These are phyloP conservation scores for Helotiales sp. DNA, from an alignment of 2,329 filamentous ascomycete genomes.

Conservation along the genomic window DNA sequence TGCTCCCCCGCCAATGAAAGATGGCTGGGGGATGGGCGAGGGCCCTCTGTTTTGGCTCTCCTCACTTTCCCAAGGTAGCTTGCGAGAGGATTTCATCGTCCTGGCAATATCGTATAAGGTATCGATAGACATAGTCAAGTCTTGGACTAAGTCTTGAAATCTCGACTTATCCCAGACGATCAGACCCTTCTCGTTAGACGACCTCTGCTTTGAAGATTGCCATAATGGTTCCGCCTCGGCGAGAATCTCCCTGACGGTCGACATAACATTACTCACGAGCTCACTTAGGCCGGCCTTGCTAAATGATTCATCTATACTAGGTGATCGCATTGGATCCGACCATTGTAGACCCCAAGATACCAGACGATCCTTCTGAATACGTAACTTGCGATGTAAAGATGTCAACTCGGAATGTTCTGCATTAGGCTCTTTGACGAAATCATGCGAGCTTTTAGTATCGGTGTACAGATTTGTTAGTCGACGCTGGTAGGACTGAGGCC, in stretches of 20 bases:
- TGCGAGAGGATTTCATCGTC: slow-evolving; percentile 55
- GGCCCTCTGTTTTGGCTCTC: too few species aligned
- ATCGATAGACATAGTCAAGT: slow-evolving; percentile 79
- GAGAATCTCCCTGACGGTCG: slow-evolving; percentile 79
- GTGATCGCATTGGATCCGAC: slow-evolving; percentile 71
- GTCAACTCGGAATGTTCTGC: slow-evolving; percentile 72
- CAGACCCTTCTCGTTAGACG: slow-evolving; percentile 42
- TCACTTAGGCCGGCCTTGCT: slow-evolving; percentile 78
- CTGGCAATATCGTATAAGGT: slow-evolving; percentile 78
- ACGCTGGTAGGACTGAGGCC: too few species aligned
- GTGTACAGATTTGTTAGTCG: slow-evolving; percentile 75
- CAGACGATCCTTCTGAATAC: slow-evolving; percentile 74
- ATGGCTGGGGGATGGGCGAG: too few species aligned
- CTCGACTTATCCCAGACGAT: slow-evolving; percentile 72
- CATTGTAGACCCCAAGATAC: slow-evolving; percentile 82
- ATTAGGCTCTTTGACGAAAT: slow-evolving; percentile 71
- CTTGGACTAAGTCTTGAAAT: slow-evolving; percentile 75
- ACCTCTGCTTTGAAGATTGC: slow-evolving; percentile 59
- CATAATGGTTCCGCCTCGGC: slow-evolving; percentile 77
- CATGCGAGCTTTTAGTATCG: slow-evolving; percentile 78
- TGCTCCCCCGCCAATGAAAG: too few species aligned
- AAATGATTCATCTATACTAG: slow-evolving; percentile 72
- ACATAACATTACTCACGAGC: slow-evolving; percentile 78
- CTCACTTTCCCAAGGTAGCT: slow-evolving; percentile 27
- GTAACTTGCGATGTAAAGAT: slow-evolving; percentile 74